Percentiles rank a stretch among this genome's conserved stretches.
phyloP scores from a whole-genome alignment of 2,329 filamentous ascomycete species.

The Acephala macrosclerotiorum region DNA sequence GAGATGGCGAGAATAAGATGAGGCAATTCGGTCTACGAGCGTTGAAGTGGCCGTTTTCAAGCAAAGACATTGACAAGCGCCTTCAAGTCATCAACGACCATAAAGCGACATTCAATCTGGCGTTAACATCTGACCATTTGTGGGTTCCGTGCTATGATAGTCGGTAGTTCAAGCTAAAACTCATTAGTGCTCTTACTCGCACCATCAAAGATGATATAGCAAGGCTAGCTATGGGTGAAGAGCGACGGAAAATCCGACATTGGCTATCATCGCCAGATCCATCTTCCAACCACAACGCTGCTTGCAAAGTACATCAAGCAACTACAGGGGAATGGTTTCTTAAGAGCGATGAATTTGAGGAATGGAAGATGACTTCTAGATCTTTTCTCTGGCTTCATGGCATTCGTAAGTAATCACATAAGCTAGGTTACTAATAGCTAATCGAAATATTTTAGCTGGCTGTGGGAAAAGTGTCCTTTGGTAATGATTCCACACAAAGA shows the following conservation, averaged over 20 bases:
- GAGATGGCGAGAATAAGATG: constrained; percentile 12
- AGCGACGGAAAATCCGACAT: constrained; percentile 13
- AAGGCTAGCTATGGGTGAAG: constrained; percentile 1
- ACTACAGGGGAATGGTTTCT: constrained; percentile 48
- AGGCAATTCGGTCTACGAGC: constrained; percentile 20
- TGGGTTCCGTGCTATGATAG: background rate
- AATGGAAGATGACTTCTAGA: constrained; percentile 43
- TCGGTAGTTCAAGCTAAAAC: constrained; percentile 17
- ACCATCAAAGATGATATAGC: constrained; percentile 27
- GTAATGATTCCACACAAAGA: constrained; percentile 14
- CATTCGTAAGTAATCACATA: constrained; percentile 36
- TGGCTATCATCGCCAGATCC: constrained; percentile 41
- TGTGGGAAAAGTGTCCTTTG: constrained; percentile 48
- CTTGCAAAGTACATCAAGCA: constrained; percentile 41
- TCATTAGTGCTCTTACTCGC: constrained; percentile 13
- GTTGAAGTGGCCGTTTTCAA: constrained; percentile 19
- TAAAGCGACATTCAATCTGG: constrained; percentile 12
- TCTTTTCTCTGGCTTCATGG: constrained; percentile 49
- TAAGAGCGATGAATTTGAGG: constrained; percentile 37
- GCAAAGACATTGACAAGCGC: constrained; percentile 19
- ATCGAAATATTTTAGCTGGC: constrained; percentile 38
- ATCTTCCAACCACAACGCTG: constrained; percentile 45
- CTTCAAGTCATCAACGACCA: constrained; percentile 15
- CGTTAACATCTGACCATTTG: constrained; percentile 17
- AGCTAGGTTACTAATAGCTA: constrained; percentile 12